Conservation (phyloP, 2,329 filamentous ascomycete species). For the Acephala macrosclerotiorum region DNA sequence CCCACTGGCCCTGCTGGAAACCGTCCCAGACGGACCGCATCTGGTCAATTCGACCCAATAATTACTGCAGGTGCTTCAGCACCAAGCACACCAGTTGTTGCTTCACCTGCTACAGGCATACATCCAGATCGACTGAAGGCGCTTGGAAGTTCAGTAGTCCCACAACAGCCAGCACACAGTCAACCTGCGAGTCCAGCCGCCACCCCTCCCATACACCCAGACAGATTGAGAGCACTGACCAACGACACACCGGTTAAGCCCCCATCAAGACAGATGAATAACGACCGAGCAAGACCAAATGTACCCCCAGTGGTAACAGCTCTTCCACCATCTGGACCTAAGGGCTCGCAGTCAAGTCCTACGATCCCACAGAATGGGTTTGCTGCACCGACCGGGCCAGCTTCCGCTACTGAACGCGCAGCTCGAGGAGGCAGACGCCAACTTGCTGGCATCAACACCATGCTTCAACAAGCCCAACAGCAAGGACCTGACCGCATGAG, state of each 20-base stretch:
- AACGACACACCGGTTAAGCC: slow-evolving; percentile 38
- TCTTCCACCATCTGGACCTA: slow-evolving; percentile 43
- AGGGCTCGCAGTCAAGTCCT: slow-evolving; percentile 40
- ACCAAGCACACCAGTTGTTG: slow-evolving; percentile 34
- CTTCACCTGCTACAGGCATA: slow-evolving; percentile 46
- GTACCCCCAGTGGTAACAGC: slow-evolving; percentile 39
- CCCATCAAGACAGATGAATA: slow-evolving; percentile 43
- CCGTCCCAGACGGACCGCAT: slow-evolving; percentile 38
- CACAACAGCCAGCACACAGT: slow-evolving; percentile 45
- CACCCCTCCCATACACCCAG: slow-evolving; percentile 42
- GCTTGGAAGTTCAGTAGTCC: slow-evolving; percentile 47
- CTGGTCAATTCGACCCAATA: slow-evolving; percentile 39
- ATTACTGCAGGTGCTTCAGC: slow-evolving; percentile 34
- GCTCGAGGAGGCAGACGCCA: slow-evolving; percentile 52
- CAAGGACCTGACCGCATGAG: slow-evolving; percentile 45
- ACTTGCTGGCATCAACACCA: slow-evolving; percentile 66
- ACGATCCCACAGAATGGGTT: slow-evolving; percentile 37
- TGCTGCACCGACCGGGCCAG: slow-evolving; percentile 43
- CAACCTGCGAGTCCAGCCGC: slow-evolving; percentile 42
- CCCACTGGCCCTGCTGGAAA: slow-evolving; percentile 45
- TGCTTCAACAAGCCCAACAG: slow-evolving; percentile 59
- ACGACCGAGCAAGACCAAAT: slow-evolving; percentile 45
- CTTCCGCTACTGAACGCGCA: slow-evolving; percentile 43
- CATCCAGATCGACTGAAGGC: slow-evolving; percentile 60
- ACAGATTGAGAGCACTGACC: slow-evolving; percentile 39